Conservation (phyloP, 495 filamentous ascomycete genomes). For the Penicillium malachiteum region DNA sequence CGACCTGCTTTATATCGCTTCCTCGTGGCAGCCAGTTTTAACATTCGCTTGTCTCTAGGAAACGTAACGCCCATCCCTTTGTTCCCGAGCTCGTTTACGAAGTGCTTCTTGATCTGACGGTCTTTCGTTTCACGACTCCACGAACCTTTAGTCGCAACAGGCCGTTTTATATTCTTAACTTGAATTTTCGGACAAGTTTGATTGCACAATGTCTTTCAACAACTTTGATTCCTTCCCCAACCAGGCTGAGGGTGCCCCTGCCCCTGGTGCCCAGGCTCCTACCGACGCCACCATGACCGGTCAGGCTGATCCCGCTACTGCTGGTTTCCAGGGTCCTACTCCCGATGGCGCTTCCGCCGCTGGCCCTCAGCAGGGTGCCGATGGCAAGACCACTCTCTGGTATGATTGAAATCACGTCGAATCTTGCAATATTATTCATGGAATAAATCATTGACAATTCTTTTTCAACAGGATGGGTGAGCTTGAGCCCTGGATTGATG, state of each 20-base stretch:
- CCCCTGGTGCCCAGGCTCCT: slow-evolving; percentile 51
- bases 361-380: slow-evolving; percentile 52
- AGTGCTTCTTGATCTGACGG: slow-evolving; percentile 38
- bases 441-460: slow-evolving; percentile 11
- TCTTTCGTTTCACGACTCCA: slow-evolving; percentile 44
- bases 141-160: slow-evolving; percentile 35
- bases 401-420: slow-evolving; percentile 37
- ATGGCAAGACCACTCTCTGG: slow-evolving; percentile 82
- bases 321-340: slow-evolving; percentile 53
- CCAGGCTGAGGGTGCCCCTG: slow-evolving; percentile 54
- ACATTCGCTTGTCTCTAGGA: slow-evolving; percentile 9
- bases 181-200: slow-evolving; percentile 29
- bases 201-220: slow-evolving; percentile 55
- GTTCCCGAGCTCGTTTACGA: slow-evolving; percentile 33
- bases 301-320: slow-evolving; percentile 55
- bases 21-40: background rate
- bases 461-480: slow-evolving; percentile 82
- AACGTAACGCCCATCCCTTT: slow-evolving; percentile 26
- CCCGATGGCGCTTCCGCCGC: slow-evolving; percentile 54
- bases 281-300: slow-evolving; percentile 52
- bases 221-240: slow-evolving; percentile 58
- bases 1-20: background rate
- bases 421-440: background rate
- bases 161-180: slow-evolving; percentile 40
- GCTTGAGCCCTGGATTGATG: slow-evolving; percentile 98